phyloP scores from a whole-genome alignment of 495 filamentous ascomycete genomes.

The Xylaria telfairii region DNA sequence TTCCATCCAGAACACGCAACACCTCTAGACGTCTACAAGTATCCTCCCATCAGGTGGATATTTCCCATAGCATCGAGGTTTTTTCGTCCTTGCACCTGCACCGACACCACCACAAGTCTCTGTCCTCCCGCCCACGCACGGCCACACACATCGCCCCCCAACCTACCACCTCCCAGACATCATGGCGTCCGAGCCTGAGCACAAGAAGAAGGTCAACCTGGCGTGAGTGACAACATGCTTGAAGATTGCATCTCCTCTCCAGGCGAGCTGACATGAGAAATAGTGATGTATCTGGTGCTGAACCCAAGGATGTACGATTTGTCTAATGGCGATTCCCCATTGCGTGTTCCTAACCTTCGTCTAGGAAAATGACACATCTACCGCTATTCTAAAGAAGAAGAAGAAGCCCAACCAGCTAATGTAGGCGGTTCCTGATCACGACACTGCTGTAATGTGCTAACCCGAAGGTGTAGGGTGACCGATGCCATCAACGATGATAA shows the following conservation, averaged over 20 bases:
- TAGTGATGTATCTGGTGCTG: conserved; percentile 88
- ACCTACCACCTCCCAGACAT: conserved; percentile 33
- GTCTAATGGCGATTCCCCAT: conserved; percentile 27
- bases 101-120: neutral
- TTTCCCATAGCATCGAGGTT: neutral
- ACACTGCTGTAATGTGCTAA: conserved; percentile 29
- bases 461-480: conserved; percentile 70
- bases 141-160: neutral
- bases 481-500: conserved; percentile 99
- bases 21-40: neutral
- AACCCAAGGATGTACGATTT: conserved; percentile 77
- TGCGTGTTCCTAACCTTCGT: conserved; percentile 16
- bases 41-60: conserved; percentile 12
- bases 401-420: conserved; percentile 99
- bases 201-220: conserved; percentile 93
- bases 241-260: neutral
- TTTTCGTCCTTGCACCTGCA: conserved; percentile 10
- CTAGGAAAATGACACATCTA: conserved; percentile 90
- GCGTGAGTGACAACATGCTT: conserved; percentile 63
- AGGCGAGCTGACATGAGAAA: conserved; percentile 40
- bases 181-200: conserved; percentile 66
- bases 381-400: conserved; percentile 99
- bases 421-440: conserved; percentile 55
- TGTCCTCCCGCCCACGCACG: conserved; percentile 5
- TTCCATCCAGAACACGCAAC: conserved; percentile 10